Evolutionary conservation across 1,139 yeast genomes (phyloP), one percentile per base, ranked within the genome.

Genomic region (Protomyces pachydermus): DNA sequence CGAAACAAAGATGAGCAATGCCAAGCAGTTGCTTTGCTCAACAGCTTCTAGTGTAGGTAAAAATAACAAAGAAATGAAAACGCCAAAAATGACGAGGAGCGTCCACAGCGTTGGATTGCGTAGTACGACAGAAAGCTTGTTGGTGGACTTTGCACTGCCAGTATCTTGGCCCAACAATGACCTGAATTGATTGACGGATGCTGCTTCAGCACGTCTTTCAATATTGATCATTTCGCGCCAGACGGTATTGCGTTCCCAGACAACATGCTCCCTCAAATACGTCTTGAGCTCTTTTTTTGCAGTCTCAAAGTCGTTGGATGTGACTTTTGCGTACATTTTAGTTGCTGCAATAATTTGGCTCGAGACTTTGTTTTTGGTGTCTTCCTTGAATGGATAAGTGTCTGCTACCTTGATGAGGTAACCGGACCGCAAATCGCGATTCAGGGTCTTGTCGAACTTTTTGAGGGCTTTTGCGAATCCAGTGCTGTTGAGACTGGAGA

Each of bases 171-270:
- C 64, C 50, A 53, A 38, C 6, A 51, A 46, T 9, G 54, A 55
- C 48, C 56, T 56, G 46, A 58, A 58, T 20, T 58, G 62, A 18
- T 52, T 58, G 53, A 58, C 62, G 32, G 56, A 71, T 3, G 74
- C 78, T 39, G 80, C 75, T 60, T 78, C 76, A 1, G 84, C 84
- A 48, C 82, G 37, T 3, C 67, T 56, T 74, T 91, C 97, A 72
- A 91, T 77, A 12, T 93, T 93, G 73, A 91, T 86, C 89, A 91
- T 86, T 73, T 91, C 97, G 72, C 93, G 86, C 98, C 98, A 91
- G 28, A 91, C 97, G 0, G 97, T 91, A 74, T 90, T 90, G 74
- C 98, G 82, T 75, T 91, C 97, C 95, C 96, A 91, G 18, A 91
- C 96, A 58, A 91, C 88, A 74, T 91, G 96, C 71, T 91, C 98